phyloP scores from a whole-genome alignment of 768 basidiomycete species.

The Mycena venus region DNA sequence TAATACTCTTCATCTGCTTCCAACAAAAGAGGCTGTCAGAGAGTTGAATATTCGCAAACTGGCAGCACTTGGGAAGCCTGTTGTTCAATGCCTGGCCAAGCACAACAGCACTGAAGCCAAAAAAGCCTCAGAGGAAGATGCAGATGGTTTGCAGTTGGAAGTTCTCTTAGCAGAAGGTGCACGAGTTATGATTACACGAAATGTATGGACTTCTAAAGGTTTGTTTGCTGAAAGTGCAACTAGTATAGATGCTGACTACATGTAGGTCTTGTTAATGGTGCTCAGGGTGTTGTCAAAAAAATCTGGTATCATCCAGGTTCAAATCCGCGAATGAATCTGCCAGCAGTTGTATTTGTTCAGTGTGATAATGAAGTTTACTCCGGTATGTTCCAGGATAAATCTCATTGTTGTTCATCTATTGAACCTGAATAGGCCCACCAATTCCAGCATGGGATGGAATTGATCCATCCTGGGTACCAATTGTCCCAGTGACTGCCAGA shows the following conservation, averaged over 20 bases:
- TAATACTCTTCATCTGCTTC: conserved; percentile 11
- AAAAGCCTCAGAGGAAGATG: conserved; percentile 38
- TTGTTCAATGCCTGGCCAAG: not conserved
- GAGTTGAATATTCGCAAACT: not conserved
- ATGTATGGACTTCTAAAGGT: conserved; percentile 39
- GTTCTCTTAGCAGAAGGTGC: conserved; percentile 38
- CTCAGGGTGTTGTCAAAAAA: conserved; percentile 18
- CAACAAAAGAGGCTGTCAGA: conserved; percentile 11
- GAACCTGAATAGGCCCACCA: not conserved
- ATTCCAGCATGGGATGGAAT: not conserved
- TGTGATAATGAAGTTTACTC: no score
- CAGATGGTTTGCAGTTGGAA: conserved; percentile 36
- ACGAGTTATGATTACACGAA: conserved; percentile 41
- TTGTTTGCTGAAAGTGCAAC: not conserved
- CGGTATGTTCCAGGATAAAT: no score
- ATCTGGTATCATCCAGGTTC: conserved; percentile 13
- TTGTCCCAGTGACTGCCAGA: conserved; percentile 3
- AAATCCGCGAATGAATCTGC: conserved; percentile 4
- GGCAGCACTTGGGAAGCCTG: not conserved
- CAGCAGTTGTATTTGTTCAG: conserved; percentile 6
- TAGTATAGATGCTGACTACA: not conserved
- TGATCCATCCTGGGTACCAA: conserved; percentile 13
- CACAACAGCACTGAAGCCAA: conserved; percentile 34
- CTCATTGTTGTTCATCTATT: not conserved
- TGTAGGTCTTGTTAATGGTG: conserved; percentile 11